Conservation (phyloP, 441 rosid species). For the Corymbia calophylla region DNA sequence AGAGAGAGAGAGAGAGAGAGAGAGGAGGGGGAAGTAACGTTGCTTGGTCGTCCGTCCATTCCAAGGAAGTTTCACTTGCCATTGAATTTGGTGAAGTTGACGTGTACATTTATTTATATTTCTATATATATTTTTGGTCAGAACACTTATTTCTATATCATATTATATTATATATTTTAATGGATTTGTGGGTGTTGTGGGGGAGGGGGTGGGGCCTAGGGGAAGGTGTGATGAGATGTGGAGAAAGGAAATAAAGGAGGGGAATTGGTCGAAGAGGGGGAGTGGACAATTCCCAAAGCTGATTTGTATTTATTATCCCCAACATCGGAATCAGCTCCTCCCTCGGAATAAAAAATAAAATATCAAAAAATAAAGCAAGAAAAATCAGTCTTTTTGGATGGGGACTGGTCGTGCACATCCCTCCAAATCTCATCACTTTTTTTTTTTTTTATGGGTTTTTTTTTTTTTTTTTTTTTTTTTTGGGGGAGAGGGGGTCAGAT, state of each 20-base stretch:
- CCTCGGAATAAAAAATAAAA: too few species aligned
- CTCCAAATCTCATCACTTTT: not conserved
- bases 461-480: too few species aligned
- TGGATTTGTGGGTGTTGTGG: not conserved
- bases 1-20: not conserved
- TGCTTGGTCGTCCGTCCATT: not conserved
- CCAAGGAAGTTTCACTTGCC: not conserved
- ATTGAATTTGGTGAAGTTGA: not conserved
- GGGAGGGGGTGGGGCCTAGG: not conserved
- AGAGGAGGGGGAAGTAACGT: not conserved
- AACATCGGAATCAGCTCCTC: not conserved
- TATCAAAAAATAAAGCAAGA: fast-evolving
- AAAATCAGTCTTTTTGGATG: not conserved
- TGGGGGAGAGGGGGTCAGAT: not conserved
- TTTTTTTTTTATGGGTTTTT: not conserved
- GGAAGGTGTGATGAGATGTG: not conserved
- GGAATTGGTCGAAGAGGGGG: not conserved
- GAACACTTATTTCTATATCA: too few species aligned
- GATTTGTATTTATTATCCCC: not conserved
- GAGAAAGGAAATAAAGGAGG: not conserved
- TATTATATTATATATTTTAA: too few species aligned
- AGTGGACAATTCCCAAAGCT: not conserved
- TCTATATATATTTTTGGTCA: too few species aligned
- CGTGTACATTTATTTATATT: not conserved
- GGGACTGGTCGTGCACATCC: not conserved